Base-by-base conservation (phyloP, 2,329 filamentous ascomycete genomes). In the Epichloe uncinata region DNA sequence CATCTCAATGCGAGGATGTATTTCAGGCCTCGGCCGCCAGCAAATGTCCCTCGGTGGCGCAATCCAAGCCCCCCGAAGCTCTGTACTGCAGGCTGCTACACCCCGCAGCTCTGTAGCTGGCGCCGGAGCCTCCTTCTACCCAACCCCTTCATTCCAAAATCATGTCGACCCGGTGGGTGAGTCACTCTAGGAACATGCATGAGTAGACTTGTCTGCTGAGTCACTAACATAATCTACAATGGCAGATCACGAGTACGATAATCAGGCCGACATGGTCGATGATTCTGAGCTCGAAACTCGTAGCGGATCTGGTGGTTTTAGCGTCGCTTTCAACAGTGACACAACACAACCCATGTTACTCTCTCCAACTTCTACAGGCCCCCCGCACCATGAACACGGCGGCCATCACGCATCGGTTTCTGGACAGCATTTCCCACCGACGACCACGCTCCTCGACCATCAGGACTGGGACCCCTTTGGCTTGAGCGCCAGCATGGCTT, bases 101-200 rank as follows among this genome's bases (percentile, higher is more conserved):
- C 57, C 63, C 52, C 62, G 61, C 59, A 64, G 63, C 42, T 62
- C 68, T 56, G 61, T 68, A 6, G 47, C 52, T 54, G 66, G 66
- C 56, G 63, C 70, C 43, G 60, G 69, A 53, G 65, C 73, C 45
- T 64, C 75, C 48, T 95, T 85, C 69, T 96, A 95, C 64, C 82
- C 86, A 46, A 85, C 87, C 51, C 85, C 87, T 16, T 71, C 73
- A 2, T 96, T 95, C 69, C 88, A 94, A 63, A 93, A 86, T 66
- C 91, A 96, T 67, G 90, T 94, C 69, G 87, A 94, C 68, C 88
- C 95, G 74, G 81, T 97, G 67, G 91, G 91, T 85, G 88, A 86
- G 89, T 75, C 77, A 74, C 73, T 61, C 42, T 42, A 20, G 26
- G 9, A 30, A 26, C 26, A 67, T 61, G 5, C 26, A 60, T 20